Evolutionary conservation across 1,284 basidiomycete species (phyloP).

Genomic region (Malassezia japonica): DNA sequence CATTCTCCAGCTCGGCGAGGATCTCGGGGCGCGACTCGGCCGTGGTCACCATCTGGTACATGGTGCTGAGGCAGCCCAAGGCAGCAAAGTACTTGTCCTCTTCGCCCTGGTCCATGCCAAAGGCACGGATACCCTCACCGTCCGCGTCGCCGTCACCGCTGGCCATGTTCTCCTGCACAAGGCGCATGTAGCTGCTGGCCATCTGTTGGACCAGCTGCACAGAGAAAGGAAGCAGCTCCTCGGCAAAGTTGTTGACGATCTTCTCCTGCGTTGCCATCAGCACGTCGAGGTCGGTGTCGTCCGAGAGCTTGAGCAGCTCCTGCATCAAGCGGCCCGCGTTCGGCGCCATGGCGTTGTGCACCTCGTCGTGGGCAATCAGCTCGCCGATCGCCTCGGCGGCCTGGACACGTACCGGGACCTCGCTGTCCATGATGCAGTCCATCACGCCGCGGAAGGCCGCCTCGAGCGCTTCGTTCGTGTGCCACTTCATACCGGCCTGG

Average conservation of each 20-base stretch:
- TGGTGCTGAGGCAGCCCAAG: constrained; percentile 60
- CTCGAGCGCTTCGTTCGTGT: constrained; percentile 30
- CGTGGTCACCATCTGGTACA: constrained; percentile 55
- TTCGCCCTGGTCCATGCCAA: constrained; percentile 63
- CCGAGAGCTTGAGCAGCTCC: constrained; percentile 75
- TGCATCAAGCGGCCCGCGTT: constrained; percentile 79
- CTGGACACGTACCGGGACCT: constrained; percentile 74
- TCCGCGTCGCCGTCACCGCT: constrained; percentile 56
- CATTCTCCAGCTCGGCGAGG: constrained; percentile 67
- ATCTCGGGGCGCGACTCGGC: constrained; percentile 68
- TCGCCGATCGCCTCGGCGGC: constrained; percentile 71
- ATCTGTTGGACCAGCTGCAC: constrained; percentile 65
- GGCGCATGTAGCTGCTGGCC: constrained; percentile 57
- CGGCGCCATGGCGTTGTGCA: constrained; percentile 63
- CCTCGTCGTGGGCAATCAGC: constrained; percentile 61
- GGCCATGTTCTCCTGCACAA: constrained; percentile 36
- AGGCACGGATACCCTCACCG: constrained; percentile 48
- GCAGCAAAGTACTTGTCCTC: constrained; percentile 54
- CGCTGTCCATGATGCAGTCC: constrained; percentile 54
- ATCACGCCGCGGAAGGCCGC: constrained; percentile 40
- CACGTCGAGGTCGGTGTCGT: constrained; percentile 79
- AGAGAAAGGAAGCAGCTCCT: constrained; percentile 74
- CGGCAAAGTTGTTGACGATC: constrained; percentile 74
- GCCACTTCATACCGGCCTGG: constrained; percentile 38
- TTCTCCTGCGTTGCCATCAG: constrained; percentile 69